A percentile compares a stretch with the other conserved stretches of the same genome.
phyloP scores from a whole-genome alignment of 805 yeast species.

The Yamadazyma nakazawae region DNA sequence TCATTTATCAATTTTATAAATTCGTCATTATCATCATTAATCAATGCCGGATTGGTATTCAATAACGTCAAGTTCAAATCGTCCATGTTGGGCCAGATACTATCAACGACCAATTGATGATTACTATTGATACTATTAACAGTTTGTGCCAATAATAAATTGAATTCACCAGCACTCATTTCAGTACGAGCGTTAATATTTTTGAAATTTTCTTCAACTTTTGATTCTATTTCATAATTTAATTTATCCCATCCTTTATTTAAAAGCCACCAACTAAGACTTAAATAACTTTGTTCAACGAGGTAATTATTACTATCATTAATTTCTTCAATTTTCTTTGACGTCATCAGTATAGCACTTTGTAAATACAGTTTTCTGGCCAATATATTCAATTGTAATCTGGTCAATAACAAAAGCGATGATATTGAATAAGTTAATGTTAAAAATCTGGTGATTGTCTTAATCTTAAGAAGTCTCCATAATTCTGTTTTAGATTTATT shows the following conservation, averaged over 20 bases:
- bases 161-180: conserved; percentile 60
- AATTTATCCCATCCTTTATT: conserved; percentile 78
- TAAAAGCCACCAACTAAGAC: conserved; percentile 90
- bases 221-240: conserved; percentile 48
- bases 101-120: conserved; percentile 16
- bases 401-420: conserved; percentile 69
- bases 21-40: conserved; percentile 34
- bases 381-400: conserved; percentile 81
- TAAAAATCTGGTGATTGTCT: conserved; percentile 69
- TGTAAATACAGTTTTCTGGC: conserved; percentile 85
- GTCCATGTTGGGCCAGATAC: conserved; percentile 39
- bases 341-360: conserved; percentile 68
- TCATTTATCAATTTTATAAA: conserved; percentile 43
- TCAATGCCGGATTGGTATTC: conserved; percentile 43
- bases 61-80: conserved; percentile 45
- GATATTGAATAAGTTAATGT: conserved; percentile 68
- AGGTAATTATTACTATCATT: conserved; percentile 42
- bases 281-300: conserved; percentile 77
- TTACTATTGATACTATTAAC: conserved; percentile 19
- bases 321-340: conserved; percentile 14
- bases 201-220: conserved; percentile 60
- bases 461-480: conserved; percentile 79
- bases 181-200: conserved; percentile 71
- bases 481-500: conserved; percentile 47
- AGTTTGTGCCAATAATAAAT: conserved; percentile 23